Base-by-base conservation (phyloP, 495 filamentous ascomycete species). In the Rhypophila decipiens region DNA sequence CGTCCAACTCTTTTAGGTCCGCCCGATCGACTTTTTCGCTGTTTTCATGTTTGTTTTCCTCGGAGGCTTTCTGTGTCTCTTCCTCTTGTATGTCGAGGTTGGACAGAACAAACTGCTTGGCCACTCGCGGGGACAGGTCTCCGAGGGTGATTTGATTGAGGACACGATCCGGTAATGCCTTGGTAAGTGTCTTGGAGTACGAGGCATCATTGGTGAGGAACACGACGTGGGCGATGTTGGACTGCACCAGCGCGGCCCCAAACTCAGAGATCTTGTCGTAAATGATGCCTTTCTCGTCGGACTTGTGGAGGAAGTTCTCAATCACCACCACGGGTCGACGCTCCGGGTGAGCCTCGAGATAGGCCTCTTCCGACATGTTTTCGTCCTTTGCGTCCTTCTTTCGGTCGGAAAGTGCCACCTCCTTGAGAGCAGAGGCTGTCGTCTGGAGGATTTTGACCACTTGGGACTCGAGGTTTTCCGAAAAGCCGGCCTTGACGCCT, bases 121-220 rank as follows among this genome's bases (percentile, higher is more conserved):
- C 90, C 2, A 90, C 81, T 43, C 90, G 85, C 5, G 86, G 85
- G 0, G 84, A 82, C 50, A 90, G 85, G 59, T 98, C 93, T 11
- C 87, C 86, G 17, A 98, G 72, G 1, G 84, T 76, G 44, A 96
- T 84, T 20, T 85, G 82, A 50, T 87, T 83, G 74, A 96, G 91
- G 21, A 96, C 86, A 15, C 91, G 83, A 57, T 95, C 91, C 0
- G 93, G 93, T 13, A 98, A 74, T 0, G 88, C 83, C 63, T 87
- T 91, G 58, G 85, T 83, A 2, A 98, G 74, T 5, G 87, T 84
- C 56, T 98, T 98, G 12, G 85, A 81, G 65, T 86, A 96, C 2
- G 89, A 87, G 2, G 88, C 78, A 51, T 98, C 94, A 52, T 86
- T 87, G 0, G 91, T 95, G n/a, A 98, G 75, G 71, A 97, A 96